Base-by-base conservation (phyloP, 192 early-diverging fungal species). In the Chytriomyces hyalinus region DNA sequence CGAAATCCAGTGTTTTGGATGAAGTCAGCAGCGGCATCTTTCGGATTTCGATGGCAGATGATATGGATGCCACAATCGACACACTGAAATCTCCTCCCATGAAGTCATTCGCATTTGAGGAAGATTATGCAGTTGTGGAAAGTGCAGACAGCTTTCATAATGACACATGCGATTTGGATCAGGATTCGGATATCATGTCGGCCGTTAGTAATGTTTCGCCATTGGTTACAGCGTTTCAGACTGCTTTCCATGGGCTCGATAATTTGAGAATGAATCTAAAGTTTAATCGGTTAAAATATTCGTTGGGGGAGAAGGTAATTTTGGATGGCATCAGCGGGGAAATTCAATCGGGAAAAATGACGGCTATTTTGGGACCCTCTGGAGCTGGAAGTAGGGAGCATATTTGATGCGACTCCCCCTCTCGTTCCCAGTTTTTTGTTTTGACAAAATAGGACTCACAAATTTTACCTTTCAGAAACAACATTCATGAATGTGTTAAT, bases 361-460 rank as follows among this genome's bases (percentile, higher is more conserved):
- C 22, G 36, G 65, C 65, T 43, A 22, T 66, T 13, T n/a, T 66
- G 13, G 65, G 65, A n/a, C 65, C 65, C 5, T 47, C 43, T 22
- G 49, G 65, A 11, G 94, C 95, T 9, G 96, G 95, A 6, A 81
- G 72, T 78, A 48, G 0, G 73, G 36, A 36, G 36, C 36, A 22
- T 51, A 5, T 43, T 43, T 47, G 49, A 45, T 70, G 13, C 22
- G 4, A 20, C 53, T 2, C 1, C 17, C 4, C 57, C 57, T 22
- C 3, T 17, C 2, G 3, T 17, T 65, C 1, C 43, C 43, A 28
- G 3, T 1, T 28, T 43, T 13, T 70, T 28, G 48, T 43, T 13
- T 70, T 28, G 48, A 13, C 49, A 2, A 28, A 13, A 49, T 2
- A 4, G 2, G 1, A 67, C 22, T 26, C 62, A 22, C 48, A 4